Evolutionary conservation across 108 stramenopile species (phyloP).

Genomic region (Skeletonema marinoi): DNA sequence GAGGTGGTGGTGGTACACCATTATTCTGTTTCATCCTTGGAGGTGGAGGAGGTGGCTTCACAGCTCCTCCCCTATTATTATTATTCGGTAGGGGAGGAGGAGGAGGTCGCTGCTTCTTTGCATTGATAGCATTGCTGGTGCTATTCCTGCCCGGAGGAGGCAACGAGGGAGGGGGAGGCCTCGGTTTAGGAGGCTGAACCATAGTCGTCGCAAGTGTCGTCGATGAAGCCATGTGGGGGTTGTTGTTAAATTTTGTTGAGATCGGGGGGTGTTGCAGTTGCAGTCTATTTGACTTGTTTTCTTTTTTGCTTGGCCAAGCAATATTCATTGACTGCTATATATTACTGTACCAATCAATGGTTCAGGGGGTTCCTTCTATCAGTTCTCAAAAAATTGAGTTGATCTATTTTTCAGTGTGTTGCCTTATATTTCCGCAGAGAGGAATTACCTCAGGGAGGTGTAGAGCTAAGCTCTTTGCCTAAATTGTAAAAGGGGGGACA

Average conservation of each 20-base stretch:
- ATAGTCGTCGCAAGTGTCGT: slow-evolving; percentile 55
- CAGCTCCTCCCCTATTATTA: background rate
- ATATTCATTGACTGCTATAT: background rate
- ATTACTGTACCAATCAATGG: too few relatives aligned
- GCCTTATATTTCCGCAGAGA: background rate
- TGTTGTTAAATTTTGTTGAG: background rate
- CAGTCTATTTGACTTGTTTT: background rate
- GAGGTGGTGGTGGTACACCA: background rate
- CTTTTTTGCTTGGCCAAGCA: background rate
- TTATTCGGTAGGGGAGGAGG: slow-evolving; percentile 28
- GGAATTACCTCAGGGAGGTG: background rate
- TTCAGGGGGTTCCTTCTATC: background rate
- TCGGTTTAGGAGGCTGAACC: slow-evolving; percentile 57
- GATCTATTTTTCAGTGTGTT: background rate
- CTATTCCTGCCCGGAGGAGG: background rate
- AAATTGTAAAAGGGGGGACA: background rate
- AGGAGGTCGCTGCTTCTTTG: slow-evolving; percentile 27
- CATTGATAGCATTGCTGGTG: background rate
- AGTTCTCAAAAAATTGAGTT: background rate
- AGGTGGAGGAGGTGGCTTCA: slow-evolving; percentile 38
- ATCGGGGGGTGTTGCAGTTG: background rate
- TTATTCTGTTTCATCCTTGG: background rate
- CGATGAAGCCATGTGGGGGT: slow-evolving; percentile 19
- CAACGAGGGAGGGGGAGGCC: slow-evolving; percentile 20
- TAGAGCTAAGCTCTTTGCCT: background rate